Evolutionary conservation across 2,329 filamentous ascomycete species (phyloP).

Genomic region (Tolypocladium guangdongense): DNA sequence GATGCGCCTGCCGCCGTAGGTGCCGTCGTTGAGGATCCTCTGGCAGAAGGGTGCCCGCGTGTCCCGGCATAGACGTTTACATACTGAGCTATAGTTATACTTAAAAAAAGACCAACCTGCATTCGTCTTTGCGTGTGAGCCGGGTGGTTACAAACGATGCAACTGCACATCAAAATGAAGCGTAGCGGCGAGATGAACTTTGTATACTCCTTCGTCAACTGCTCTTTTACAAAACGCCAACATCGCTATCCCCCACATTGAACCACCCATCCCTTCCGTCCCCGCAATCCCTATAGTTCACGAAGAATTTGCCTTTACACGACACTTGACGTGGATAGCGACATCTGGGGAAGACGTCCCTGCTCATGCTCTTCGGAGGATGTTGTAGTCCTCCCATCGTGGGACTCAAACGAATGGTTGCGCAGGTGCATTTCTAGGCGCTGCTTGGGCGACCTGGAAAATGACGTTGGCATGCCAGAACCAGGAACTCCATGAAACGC

Average conservation of each 20-base stretch:
- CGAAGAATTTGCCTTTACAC: not conserved
- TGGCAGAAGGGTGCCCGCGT: no score
- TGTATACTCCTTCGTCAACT: not conserved
- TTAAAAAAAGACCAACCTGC: no score
- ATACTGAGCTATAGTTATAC: not conserved
- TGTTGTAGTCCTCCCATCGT: not conserved
- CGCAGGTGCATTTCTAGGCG: not conserved
- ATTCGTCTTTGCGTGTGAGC: not conserved
- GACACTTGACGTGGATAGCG: not conserved
- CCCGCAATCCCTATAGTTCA: not conserved
- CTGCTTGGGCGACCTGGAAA: not conserved
- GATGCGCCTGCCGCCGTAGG: conserved; percentile 17
- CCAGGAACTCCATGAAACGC: not conserved
- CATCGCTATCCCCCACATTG: not conserved
- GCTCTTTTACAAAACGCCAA: not conserved
- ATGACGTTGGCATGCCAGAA: not conserved
- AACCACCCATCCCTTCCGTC: not conserved
- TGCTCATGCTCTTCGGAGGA: not conserved
- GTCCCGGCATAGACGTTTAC: not conserved
- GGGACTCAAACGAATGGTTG: not conserved
- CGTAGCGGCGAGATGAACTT: not conserved
- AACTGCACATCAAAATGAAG: not conserved
- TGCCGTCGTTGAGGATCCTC: conserved; percentile 26
- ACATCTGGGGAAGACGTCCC: not conserved
- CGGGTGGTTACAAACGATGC: no score